Percentiles rank a stretch among this genome's conserved stretches.
These are phyloP conservation scores for Aurantiochytrium sp. DNA, from an alignment of 108 stramenopile genomes.

Conservation along the genomic window DNA sequence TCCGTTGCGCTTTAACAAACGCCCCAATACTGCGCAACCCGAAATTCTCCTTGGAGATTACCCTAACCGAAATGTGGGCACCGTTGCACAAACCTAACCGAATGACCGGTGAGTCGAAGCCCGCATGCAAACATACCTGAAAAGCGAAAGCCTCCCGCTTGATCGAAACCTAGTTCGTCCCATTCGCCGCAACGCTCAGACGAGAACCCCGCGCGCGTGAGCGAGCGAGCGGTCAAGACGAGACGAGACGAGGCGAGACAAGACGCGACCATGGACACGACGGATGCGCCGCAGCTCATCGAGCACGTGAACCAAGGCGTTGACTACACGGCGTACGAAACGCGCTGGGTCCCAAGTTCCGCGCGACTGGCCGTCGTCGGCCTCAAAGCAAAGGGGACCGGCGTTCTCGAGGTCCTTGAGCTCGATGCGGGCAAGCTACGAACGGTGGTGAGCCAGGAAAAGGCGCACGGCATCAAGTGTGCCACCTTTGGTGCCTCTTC, in stretches of 20 bases:
- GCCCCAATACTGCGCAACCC: too few relatives aligned
- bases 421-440: slow-evolving; percentile 60
- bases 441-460: slow-evolving; percentile 16
- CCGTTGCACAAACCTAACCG: too few relatives aligned
- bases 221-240: slow-evolving; percentile 19
- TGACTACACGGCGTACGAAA: slow-evolving; percentile 68
- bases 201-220: too few relatives aligned
- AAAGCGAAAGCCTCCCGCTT: too few relatives aligned
- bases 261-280: slow-evolving; percentile 57
- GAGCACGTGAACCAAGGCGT: slow-evolving; percentile 64
- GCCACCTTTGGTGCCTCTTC: slow-evolving; percentile 73
- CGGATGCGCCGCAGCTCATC: slow-evolving; percentile 76
- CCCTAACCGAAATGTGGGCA: too few relatives aligned
- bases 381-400: slow-evolving; percentile 67
- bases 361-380: slow-evolving; percentile 61
- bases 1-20: too few relatives aligned
- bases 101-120: too few relatives aligned
- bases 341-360: slow-evolving; percentile 67
- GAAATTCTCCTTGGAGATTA: too few relatives aligned
- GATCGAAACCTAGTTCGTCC: too few relatives aligned
- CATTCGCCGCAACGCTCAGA: too few relatives aligned
- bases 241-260: neutral
- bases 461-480: slow-evolving; percentile 68
- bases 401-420: slow-evolving; percentile 63
- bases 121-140: too few relatives aligned